Conservation (phyloP, 2,329 filamentous ascomycete species). For the Exophiala xenobiotica region DNA sequence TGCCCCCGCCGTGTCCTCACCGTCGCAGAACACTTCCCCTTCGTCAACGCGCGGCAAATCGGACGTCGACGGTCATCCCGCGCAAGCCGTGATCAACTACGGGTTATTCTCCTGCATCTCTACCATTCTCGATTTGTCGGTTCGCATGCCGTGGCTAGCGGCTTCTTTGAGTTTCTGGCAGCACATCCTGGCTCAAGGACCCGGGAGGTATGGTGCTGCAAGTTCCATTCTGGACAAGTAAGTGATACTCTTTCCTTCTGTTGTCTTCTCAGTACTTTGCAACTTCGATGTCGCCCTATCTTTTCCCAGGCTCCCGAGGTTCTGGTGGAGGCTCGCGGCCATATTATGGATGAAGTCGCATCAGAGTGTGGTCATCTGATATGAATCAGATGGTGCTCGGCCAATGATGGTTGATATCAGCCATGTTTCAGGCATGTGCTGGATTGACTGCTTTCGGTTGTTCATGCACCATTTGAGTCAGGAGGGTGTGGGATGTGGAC, state of each 20-base stretch:
- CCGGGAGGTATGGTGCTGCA: slow-evolving; percentile 70
- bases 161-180: slow-evolving; percentile 74
- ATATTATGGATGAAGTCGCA: slow-evolving; percentile 22
- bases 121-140: slow-evolving; percentile 69
- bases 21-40: slow-evolving; percentile 8
- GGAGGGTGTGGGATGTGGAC: slow-evolving; percentile 22
- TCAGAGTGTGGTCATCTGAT: slow-evolving; percentile 30
- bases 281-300: slow-evolving; percentile 6
- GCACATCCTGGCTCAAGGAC: slow-evolving; percentile 69
- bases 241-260: slow-evolving; percentile 48
- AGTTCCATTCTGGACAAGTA: slow-evolving; percentile 88
- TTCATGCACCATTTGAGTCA: slow-evolving; percentile 17
- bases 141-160: slow-evolving; percentile 87
- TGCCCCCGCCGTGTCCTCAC: slow-evolving; percentile 13
- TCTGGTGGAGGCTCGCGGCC: slow-evolving; percentile 4
- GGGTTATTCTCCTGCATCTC: slow-evolving; percentile 72
- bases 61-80: slow-evolving; percentile 35
- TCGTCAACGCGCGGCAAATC: slow-evolving; percentile 10
- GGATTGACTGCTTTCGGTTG: slow-evolving; percentile 7
- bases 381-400: slow-evolving; percentile 7
- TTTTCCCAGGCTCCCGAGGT: slow-evolving; percentile 7
- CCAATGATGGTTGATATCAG: slow-evolving; percentile 21
- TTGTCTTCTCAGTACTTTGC: slow-evolving; percentile 11
- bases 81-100: slow-evolving; percentile 71
- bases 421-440: slow-evolving; percentile 20